Base-by-base conservation (phyloP, 768 basidiomycete species). In the Suillus tomentosus region DNA sequence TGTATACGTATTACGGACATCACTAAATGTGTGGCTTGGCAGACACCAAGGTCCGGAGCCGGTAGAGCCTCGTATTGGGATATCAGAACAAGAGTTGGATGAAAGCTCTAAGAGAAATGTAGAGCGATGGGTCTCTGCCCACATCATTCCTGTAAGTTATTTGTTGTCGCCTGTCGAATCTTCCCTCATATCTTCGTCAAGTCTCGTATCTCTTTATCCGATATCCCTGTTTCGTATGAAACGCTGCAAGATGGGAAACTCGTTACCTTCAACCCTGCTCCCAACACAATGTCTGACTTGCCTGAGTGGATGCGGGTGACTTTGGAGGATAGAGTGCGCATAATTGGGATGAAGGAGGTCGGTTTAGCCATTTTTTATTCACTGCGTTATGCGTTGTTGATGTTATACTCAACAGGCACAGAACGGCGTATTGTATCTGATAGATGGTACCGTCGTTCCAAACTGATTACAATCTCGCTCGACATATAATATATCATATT, bases 61-160 rank as follows among this genome's bases (percentile, higher is more conserved):
- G 7, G 63, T 70, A 0, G 79, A 81, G 27, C 80, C 79, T n/a
- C 80, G 76, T 0, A 78, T 86, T 31, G 76, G 81, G n/a, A 80
- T 93, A 11, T 81, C 88, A 2, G 88, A 93, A 63, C 78, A 87
- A 62, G 86, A 92, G 67, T 86, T 84, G 45, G 88, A 94, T 62
- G 76, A 76, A 13, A 72, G 70, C 53, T 85, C 87, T 8, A 87
- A 79, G 76, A 77, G 76, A 68, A 92, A 94, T 68, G 90, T 96
- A 14, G 84, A 88, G 68, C 81, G 81, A 59, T 96, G 94, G 91
- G 82, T 96, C 0, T 85, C 87, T 1, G 89, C 89, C 3, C 95
- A 95, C 70, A 87, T 96, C 64, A 84, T 96, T 61, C 90, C 93
- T 6, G 94, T 95, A 72, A 66, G 51, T 17, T 53, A 31, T 17